phyloP scores from a whole-genome alignment of 2,329 filamentous ascomycete species.

The Sporothrix brasiliensis region DNA sequence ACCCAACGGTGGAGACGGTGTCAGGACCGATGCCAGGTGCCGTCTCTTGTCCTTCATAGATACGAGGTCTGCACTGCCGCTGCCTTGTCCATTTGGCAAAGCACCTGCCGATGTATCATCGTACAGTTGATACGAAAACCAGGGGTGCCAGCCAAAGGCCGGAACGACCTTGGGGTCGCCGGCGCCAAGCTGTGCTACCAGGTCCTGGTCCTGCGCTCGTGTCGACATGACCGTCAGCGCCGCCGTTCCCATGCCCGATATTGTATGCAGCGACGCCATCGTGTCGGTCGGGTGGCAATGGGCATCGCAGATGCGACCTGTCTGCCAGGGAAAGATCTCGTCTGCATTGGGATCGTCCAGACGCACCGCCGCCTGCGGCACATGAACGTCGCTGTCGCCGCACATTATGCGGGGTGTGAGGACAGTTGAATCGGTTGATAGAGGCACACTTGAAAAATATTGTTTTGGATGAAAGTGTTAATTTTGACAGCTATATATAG shows the following conservation, averaged over 20 bases:
- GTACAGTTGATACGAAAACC: conserved; percentile 79
- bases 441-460: background rate
- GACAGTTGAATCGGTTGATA: background rate
- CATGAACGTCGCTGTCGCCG: background rate
- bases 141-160: conserved; percentile 86
- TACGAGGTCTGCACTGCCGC: background rate
- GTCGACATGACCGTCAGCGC: conserved; percentile 77
- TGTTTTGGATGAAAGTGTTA: background rate
- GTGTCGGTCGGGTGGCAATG: conserved; percentile 86
- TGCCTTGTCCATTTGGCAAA: background rate
- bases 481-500: background rate
- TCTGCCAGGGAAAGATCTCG: conserved; percentile 66
- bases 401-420: conserved; percentile 20
- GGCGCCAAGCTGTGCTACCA: conserved; percentile 66
- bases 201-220: conserved; percentile 71
- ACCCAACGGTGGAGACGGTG: conserved; percentile 49
- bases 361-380: conserved; percentile 7
- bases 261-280: conserved; percentile 61
- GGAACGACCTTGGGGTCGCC: conserved; percentile 55
- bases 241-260: conserved; percentile 67
- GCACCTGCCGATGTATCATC: conserved; percentile 52
- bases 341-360: conserved; percentile 37
- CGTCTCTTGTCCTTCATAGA: conserved; percentile 46
- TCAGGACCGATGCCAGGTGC: conserved; percentile 70
- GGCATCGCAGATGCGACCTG: conserved; percentile 70